Base-by-base conservation (phyloP, 768 basidiomycete species). In the Macrocybe gigantea region DNA sequence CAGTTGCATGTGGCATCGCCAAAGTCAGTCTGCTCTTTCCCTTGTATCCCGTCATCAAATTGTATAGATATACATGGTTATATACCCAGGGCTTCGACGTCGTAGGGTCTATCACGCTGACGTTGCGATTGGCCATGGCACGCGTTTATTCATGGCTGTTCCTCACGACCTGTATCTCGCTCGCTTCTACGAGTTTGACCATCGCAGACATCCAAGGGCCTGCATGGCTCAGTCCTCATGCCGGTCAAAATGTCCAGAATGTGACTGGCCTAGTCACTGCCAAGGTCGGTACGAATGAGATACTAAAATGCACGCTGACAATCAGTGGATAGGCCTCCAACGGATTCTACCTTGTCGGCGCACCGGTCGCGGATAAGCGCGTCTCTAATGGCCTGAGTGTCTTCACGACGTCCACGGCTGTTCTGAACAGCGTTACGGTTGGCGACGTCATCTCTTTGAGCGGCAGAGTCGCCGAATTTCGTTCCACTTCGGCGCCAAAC, bases 191-290 rank as follows among this genome's bases (percentile, higher is more conserved):
- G 8, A 64, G 22, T 22, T 22, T 62, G 13, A 68, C 68, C 7
- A 64, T 79, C 9, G 61, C 74, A n/a, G 77, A 79, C 29, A 76
- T 82, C 30, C 77, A 79, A 60, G 79, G 79, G n/a, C 40, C 55
- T 31, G 58, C 68, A 1, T 79, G 69, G 51, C 64, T 62, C 52
- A 78, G 77, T 32, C 77, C 79, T 46, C 55, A 73, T 8, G 57
- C 52, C 30, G 74, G 77, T 0, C 65, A 76, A 48, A 64, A 58
- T 5, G 75, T 81, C 6, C 55, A 63, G 22, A 69, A 72, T 55
- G 64, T 82, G 7, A 73, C 70, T 29, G 80, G 76, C 11, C 51
- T 77, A 5, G 77, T 79, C 0, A 74, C 76, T 6, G 78, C 79
- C 5, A 80, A 77, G 65, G 79, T 78, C 55, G 32, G 57, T 51